Evolutionary conservation across 352 stramenopile species (phyloP).

Genomic region (Globisporangium orthogonon): DNA sequence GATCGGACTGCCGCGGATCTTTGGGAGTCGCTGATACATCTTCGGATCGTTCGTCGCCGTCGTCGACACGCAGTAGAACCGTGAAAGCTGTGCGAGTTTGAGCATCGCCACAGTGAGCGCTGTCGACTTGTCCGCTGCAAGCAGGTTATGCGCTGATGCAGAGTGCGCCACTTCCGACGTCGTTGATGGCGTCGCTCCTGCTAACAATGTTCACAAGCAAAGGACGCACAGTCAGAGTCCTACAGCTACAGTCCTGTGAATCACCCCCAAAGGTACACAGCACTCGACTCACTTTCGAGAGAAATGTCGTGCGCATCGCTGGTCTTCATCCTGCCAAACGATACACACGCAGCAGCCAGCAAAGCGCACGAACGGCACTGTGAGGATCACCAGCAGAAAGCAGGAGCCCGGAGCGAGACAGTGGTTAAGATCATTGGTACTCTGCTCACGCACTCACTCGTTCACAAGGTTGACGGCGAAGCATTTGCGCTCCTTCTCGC

Average conservation of each 20-base stretch:
- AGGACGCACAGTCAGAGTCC: background rate
- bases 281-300: background rate
- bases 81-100: constrained; percentile 17
- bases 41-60: constrained; percentile 26
- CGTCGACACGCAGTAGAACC: constrained; percentile 33
- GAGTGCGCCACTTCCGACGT: background rate
- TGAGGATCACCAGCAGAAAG: too few species aligned
- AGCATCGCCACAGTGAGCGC: constrained; percentile 12
- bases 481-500: constrained; percentile 37
- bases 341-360: background rate
- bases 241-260: background rate
- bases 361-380: background rate
- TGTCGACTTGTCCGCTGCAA: background rate
- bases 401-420: too few species aligned
- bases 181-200: background rate
- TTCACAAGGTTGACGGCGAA: constrained; percentile 72
- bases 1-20: constrained; percentile 52
- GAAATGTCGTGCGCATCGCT: constrained; percentile 1
- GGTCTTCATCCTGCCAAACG: background rate
- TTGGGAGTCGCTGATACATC: constrained; percentile 28
- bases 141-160: background rate
- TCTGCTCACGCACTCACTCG: constrained; percentile 30
- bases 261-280: background rate
- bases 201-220: background rate
- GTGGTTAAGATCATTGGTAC: background rate